A percentile compares a stretch with the other conserved stretches of the same genome.
Evolutionary conservation across 345 rosid genomes (phyloP).

Genomic region (Gossypium australe): DNA sequence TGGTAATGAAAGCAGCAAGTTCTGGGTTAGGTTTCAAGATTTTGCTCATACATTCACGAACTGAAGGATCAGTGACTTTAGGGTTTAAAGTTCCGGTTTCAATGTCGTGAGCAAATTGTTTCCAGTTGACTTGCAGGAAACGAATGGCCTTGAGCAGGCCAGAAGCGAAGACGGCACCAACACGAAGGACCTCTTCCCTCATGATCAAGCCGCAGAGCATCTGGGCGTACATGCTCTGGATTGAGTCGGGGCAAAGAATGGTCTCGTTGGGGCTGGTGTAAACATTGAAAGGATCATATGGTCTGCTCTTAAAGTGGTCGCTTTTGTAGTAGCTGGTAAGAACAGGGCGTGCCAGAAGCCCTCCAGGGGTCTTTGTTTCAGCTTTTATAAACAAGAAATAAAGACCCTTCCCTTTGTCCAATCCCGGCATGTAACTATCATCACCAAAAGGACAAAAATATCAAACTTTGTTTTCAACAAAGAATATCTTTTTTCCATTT

Average conservation of each 20-base stretch:
- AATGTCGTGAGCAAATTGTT: conserved; percentile 53
- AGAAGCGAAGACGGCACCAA: conserved; percentile 88
- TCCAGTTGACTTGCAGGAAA: conserved; percentile 74
- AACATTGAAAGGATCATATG: conserved; percentile 68
- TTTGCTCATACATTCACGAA: conserved; percentile 38
- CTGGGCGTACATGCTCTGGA: conserved; percentile 88
- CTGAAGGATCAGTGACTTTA: conserved; percentile 43
- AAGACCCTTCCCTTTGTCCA: conserved; percentile 86
- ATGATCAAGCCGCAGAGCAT: conserved; percentile 79
- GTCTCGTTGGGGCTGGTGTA: conserved; percentile 88
- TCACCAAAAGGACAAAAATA: conserved; percentile 3
- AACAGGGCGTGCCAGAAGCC: conserved; percentile 84
- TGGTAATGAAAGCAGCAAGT: conserved; percentile 47
- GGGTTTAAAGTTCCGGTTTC: conserved; percentile 53
- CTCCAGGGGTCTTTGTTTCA: conserved; percentile 75
- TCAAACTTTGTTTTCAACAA: neutral
- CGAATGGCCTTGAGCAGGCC: conserved; percentile 78
- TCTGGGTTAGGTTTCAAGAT: conserved; percentile 57
- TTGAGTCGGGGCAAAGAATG: conserved; percentile 74
- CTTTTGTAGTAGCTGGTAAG: conserved; percentile 92
- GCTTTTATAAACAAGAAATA: conserved; percentile 80
- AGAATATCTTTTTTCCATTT: neutral
- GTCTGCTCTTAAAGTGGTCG: conserved; percentile 68
- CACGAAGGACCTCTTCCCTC: conserved; percentile 70
- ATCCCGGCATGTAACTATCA: conserved; percentile 63